A percentile compares a stretch with the other conserved stretches of the same genome.
Evolutionary conservation across 768 basidiomycete species (phyloP).

Genomic region (Rhodocollybia butyracea): DNA sequence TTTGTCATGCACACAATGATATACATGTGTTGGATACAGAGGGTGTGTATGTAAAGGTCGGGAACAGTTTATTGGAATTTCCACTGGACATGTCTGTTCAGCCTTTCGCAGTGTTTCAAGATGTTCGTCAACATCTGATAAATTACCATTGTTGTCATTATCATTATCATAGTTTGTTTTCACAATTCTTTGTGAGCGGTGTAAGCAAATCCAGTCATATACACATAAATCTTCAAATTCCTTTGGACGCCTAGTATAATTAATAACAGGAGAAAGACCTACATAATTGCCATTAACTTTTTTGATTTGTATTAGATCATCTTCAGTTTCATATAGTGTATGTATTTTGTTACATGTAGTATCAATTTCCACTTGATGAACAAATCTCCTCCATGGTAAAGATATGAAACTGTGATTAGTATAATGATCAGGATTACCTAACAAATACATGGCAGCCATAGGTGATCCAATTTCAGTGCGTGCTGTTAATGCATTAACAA

Average conservation of each 20-base stretch:
- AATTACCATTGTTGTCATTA: neutral
- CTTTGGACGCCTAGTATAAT: slow-evolving; percentile 13
- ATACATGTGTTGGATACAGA: slow-evolving; percentile 8
- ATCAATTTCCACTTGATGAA: neutral
- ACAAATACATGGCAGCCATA: slow-evolving; percentile 8
- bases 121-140: neutral
- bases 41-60: slow-evolving; percentile 4
- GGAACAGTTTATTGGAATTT: neutral
- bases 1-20: neutral
- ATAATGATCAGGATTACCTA: slow-evolving; percentile 16
- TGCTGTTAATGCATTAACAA: slow-evolving; percentile 17
- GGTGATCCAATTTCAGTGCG: slow-evolving; percentile 17
- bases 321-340: neutral
- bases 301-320: neutral
- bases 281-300: neutral
- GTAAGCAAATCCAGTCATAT: slow-evolving; percentile 14
- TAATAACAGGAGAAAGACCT: slow-evolving; percentile 6
- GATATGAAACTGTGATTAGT: slow-evolving; percentile 14
- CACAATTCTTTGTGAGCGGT: neutral
- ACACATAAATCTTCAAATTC: slow-evolving; percentile 6
- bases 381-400: slow-evolving; percentile 15
- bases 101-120: neutral
- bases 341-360: neutral
- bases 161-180: neutral
- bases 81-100: neutral